Conservation (phyloP, 2,329 filamentous ascomycete genomes). For the Huntiella decipiens region DNA sequence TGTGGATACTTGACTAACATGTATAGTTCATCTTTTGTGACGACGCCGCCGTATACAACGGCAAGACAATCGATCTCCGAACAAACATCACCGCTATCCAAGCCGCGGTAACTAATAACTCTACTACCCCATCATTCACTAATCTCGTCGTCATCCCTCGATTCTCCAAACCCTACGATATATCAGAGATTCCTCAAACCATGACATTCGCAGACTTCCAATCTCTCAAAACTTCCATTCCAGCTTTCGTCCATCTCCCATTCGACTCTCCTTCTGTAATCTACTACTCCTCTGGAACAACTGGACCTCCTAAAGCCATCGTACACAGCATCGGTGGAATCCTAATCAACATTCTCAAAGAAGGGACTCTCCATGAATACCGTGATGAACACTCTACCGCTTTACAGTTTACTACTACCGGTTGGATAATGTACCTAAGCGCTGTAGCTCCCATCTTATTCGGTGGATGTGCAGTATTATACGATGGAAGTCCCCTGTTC, state of each 20-base stretch:
- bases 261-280: conserved; percentile 64
- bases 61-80: conserved; percentile 51
- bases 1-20: conserved; percentile 13
- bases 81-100: conserved; percentile 52
- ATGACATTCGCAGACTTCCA: conserved; percentile 29
- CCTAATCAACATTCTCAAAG: conserved; percentile 37
- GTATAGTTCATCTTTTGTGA: conserved; percentile 57
- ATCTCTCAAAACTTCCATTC: conserved; percentile 3
- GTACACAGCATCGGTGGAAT: conserved; percentile 56
- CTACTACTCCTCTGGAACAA: conserved; percentile 66
- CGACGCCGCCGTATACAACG: conserved; percentile 62
- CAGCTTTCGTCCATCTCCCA: conserved; percentile 26
- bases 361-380: conserved; percentile 33
- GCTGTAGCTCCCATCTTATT: conserved; percentile 38
- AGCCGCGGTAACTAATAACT: conserved; percentile 37
- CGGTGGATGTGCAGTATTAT: conserved; percentile 48
- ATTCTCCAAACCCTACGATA: conserved; percentile 40
- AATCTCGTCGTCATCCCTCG: conserved; percentile 47
- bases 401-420: conserved; percentile 46
- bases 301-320: conserved; percentile 69
- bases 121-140: conserved; percentile 36
- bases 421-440: conserved; percentile 76
- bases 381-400: conserved; percentile 22
- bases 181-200: conserved; percentile 30
- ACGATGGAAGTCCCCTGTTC: conserved; percentile 65